These are phyloP conservation scores for Alternaria viburni DNA, from an alignment of 2,329 filamentous ascomycete genomes.

Conservation along the genomic window DNA sequence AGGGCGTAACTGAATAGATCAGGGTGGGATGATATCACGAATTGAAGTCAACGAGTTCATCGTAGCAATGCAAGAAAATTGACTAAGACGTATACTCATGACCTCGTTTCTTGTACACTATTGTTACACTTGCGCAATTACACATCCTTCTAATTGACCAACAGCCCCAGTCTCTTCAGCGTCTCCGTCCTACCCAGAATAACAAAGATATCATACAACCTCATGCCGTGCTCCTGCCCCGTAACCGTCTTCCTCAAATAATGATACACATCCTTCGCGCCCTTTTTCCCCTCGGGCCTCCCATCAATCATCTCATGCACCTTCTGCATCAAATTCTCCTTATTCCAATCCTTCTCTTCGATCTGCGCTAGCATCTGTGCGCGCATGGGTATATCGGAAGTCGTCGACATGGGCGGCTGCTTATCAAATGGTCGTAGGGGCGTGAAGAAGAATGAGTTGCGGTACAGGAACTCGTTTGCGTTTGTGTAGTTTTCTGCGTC, in stretches of 20 bases:
- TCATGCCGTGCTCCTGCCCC: conserved; percentile 39
- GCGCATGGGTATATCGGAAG: conserved; percentile 25
- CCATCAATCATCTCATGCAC: conserved; percentile 37
- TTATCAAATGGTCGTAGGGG: conserved; percentile 29
- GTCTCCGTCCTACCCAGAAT: conserved; percentile 42
- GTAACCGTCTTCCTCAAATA: conserved; percentile 42
- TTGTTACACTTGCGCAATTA: not conserved
- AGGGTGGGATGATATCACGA: conserved; percentile 3
- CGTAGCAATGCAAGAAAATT: not conserved
- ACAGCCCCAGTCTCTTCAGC: conserved; percentile 35
- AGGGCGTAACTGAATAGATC: not conserved
- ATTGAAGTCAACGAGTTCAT: not conserved
- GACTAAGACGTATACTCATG: not conserved
- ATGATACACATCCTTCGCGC: conserved; percentile 42
- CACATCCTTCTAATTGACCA: not conserved
- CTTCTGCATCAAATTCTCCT: conserved; percentile 32
- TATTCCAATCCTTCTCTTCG: conserved; percentile 28
- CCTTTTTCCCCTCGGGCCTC: conserved; percentile 28
- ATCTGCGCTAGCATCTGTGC: conserved; percentile 25
- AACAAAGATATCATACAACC: conserved; percentile 45
- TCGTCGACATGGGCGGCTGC: conserved; percentile 11
- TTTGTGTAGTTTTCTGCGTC: conserved; percentile 66
- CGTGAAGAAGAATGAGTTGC: conserved; percentile 66
- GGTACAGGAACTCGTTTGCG: conserved; percentile 60
- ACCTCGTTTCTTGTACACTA: not conserved